Evolutionary conservation across 805 yeast species (phyloP), one percentile per base, ranked within the genome.

Genomic region (Hemisphaericaspora nanyangensis): DNA sequence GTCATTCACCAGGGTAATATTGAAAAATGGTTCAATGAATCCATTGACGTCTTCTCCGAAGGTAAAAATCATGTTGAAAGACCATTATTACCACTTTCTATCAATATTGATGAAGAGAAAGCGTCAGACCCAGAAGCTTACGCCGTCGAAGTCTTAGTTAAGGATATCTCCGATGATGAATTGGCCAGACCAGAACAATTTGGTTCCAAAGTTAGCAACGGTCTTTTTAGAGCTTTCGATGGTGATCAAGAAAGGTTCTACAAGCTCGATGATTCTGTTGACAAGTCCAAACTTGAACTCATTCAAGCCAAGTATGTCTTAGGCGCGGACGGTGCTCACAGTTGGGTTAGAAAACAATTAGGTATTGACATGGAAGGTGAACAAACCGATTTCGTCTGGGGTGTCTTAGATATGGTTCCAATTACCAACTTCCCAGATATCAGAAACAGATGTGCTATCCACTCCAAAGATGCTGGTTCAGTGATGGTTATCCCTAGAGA

Each of bases 401-500:
- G 65, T 15, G 67, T 61, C 13, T 40, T 61, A 32, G 67, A 61
- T 40, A 53, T 59, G 33, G 63, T 57, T 20, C 61, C 63, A n/a
- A 35, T 53, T 19, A 61, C 66, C 3, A 49, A 61, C 36, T 61
- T 60, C 48, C 67, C 67, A 3, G 67, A 61, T 49, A 55, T 61
- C 41, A 44, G 65, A 36, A 49, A 46, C 25, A 48, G 61, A 12
- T 51, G 59, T 41, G 66, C 63, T 11, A 58, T 61, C 35, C 63
- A 58, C 28, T 59, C 65, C 15, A 54, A 51, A 16, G 52, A 49
- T 18, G 42, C 47, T 28, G 65, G 65, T 2, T 51, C 63, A 8
- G 50, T 61, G 20, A 56, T 61, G 62, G 52, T 55, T 25, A 60
- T 61, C 17, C 67, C 67, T 26, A 47, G 67, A 25, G 67, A 61